A percentile compares a stretch with the other conserved stretches of the same genome.
phyloP scores from a whole-genome alignment of 768 basidiomycete species.

The Mycena pura region DNA sequence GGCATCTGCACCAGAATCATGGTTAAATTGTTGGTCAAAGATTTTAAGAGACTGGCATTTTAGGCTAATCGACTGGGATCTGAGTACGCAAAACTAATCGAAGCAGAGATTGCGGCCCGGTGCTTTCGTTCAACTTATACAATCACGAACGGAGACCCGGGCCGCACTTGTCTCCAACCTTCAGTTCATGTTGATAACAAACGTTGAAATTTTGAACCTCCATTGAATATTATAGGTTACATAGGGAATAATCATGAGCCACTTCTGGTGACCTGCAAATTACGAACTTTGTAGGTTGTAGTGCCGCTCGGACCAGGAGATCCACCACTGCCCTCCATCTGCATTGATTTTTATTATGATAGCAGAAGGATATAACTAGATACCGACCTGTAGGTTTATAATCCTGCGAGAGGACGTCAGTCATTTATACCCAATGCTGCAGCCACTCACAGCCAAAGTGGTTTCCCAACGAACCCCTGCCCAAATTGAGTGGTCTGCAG shows the following conservation, averaged over 20 bases:
- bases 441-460: slow-evolving; percentile 50
- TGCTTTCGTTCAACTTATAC: too few relatives aligned
- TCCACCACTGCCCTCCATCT: slow-evolving; percentile 57
- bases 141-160: too few relatives aligned
- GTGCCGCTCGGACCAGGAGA: slow-evolving; percentile 49
- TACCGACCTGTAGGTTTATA: slow-evolving; percentile 44
- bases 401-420: slow-evolving; percentile 37
- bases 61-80: too few relatives aligned
- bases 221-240: too few relatives aligned
- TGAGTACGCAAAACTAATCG: too few relatives aligned
- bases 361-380: background rate
- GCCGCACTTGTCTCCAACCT: too few relatives aligned
- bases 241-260: slow-evolving; percentile 31
- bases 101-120: too few relatives aligned
- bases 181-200: too few relatives aligned
- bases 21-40: too few relatives aligned
- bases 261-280: slow-evolving; percentile 45
- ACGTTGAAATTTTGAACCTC: too few relatives aligned
- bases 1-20: too few relatives aligned
- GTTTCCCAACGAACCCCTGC: slow-evolving; percentile 46
- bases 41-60: too few relatives aligned
- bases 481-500: slow-evolving; percentile 47
- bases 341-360: background rate
- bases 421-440: background rate
- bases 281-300: slow-evolving; percentile 51